These are phyloP conservation scores for Plasmodium berghei DNA, from an alignment of 169 alveolate genomes.

Conservation along the genomic window DNA sequence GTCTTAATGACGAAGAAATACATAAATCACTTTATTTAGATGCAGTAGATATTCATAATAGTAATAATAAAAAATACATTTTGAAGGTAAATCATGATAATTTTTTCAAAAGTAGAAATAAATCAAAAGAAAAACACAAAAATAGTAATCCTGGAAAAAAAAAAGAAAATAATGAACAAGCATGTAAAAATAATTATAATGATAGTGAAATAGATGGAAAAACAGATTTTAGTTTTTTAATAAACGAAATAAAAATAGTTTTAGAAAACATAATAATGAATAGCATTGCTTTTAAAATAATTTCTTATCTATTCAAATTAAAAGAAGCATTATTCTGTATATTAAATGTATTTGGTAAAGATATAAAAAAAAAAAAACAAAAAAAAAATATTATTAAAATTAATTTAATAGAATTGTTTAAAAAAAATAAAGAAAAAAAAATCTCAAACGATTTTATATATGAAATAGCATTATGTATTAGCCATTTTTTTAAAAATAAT, in stretches of 20 bases:
- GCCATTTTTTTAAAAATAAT: conserved; percentile 19
- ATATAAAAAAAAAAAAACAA: conserved; percentile 23
- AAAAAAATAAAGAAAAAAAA: conserved; percentile 29
- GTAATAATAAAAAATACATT: background rate
- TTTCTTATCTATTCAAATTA: conserved; percentile 31
- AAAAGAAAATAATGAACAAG: background rate
- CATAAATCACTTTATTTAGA: background rate
- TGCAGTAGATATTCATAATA: background rate
- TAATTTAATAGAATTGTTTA: conserved; percentile 20
- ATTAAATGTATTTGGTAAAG: conserved; percentile 43
- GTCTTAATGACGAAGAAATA: background rate
- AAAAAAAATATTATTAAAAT: conserved; percentile 24
- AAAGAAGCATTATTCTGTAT: conserved; percentile 35
- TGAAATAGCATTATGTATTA: conserved; percentile 19
- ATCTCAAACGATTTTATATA: conserved; percentile 15
- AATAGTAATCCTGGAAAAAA: background rate
- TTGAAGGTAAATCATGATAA: conserved; percentile 15
- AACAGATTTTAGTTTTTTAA: conserved; percentile 14
- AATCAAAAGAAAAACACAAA: background rate
- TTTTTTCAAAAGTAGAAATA: conserved; percentile 4
- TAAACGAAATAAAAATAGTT: conserved; percentile 17
- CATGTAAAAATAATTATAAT: background rate
- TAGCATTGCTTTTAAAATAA: conserved; percentile 29
- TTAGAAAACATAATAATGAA: conserved; percentile 51
- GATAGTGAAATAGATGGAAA: conserved; percentile 2